These are phyloP conservation scores for Candida tetrigidarum DNA, from an alignment of 1,139 yeast genomes.

Conservation along the genomic window DNA sequence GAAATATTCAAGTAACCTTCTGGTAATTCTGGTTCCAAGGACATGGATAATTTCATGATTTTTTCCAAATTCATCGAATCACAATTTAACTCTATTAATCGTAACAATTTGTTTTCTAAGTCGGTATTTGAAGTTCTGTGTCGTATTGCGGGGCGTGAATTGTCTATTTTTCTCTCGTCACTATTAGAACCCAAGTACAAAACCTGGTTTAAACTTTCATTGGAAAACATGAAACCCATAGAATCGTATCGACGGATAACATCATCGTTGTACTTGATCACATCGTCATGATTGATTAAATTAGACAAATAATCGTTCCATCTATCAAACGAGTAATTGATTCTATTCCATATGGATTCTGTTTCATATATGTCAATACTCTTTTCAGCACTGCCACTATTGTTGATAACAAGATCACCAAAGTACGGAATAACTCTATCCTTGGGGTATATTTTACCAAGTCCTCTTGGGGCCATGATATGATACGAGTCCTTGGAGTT, in stretches of 20 bases:
- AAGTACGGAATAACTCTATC: slow-evolving; percentile 86
- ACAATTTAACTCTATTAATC: slow-evolving; percentile 42
- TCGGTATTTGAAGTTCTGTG: slow-evolving; percentile 11
- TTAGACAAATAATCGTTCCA: slow-evolving; percentile 73
- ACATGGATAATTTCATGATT: slow-evolving; percentile 43
- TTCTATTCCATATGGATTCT: slow-evolving; percentile 68
- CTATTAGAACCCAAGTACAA: slow-evolving; percentile 45
- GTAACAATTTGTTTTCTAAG: slow-evolving; percentile 27
- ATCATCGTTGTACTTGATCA: slow-evolving; percentile 48
- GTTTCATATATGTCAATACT: slow-evolving; percentile 55
- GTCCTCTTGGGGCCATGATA: slow-evolving; percentile 87
- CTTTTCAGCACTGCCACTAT: slow-evolving; percentile 19
- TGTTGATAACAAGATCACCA: slow-evolving; percentile 69
- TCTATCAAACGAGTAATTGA: slow-evolving; percentile 74
- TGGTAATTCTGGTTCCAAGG: slow-evolving; percentile 44
- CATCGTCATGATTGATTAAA: slow-evolving; percentile 38
- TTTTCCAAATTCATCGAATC: slow-evolving; percentile 43
- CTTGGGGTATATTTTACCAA: slow-evolving; percentile 78
- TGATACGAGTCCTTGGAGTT: slow-evolving; percentile 57
- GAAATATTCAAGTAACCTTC: slow-evolving; percentile 38
- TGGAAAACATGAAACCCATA: slow-evolving; percentile 52
- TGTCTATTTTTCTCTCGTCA: slow-evolving; percentile 18
- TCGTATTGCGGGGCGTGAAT: slow-evolving; percentile 3
- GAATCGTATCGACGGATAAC: slow-evolving; percentile 46
- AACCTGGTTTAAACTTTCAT: slow-evolving; percentile 51